Percentiles rank a stretch among this genome's conserved stretches.
phyloP scores from a whole-genome alignment of 2,329 filamentous ascomycete genomes.

The Aureobasidium lini region DNA sequence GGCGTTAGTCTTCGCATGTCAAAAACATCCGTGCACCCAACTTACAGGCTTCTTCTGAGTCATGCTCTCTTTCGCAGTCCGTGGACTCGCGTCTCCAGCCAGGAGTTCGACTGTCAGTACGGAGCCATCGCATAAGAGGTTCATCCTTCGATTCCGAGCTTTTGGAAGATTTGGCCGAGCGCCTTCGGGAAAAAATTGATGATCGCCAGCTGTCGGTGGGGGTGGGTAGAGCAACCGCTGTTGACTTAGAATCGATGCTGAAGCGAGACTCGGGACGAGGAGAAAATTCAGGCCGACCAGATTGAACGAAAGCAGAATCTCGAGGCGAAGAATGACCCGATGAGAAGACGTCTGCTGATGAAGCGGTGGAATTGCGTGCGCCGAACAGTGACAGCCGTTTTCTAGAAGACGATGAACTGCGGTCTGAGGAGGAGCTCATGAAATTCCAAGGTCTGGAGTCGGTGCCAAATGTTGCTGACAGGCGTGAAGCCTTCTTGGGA shows the following conservation, averaged over 20 bases:
- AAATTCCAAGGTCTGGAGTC: conserved; percentile 12
- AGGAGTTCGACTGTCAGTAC: conserved; percentile 2
- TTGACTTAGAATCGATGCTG: conserved; percentile 10
- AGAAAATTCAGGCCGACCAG: neutral
- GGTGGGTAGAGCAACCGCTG: neutral
- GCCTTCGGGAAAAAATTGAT: conserved; percentile 10
- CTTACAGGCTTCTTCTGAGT: conserved; percentile 12
- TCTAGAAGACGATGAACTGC: conserved; percentile 1
- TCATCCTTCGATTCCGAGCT: conserved; percentile 9
- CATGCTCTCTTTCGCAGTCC: neutral
- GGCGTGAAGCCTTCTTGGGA: neutral
- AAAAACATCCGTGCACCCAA: conserved; percentile 1
- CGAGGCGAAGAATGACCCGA: conserved; percentile 1
- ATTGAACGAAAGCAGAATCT: neutral
- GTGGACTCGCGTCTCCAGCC: neutral
- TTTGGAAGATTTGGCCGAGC: conserved; percentile 4
- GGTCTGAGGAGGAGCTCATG: neutral
- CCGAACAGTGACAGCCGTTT: conserved; percentile 12
- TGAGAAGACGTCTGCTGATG: conserved; percentile 8
- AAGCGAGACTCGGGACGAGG: conserved; percentile 8
- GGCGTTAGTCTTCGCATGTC: conserved; percentile 5
- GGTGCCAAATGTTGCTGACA: conserved; percentile 11
- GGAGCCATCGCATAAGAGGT: conserved; percentile 16
- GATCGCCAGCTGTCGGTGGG: conserved; percentile 12
- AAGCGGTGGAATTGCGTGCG: conserved; percentile 1